phyloP scores from a whole-genome alignment of 1,284 basidiomycete species.

The Moesziomyces sp. region DNA sequence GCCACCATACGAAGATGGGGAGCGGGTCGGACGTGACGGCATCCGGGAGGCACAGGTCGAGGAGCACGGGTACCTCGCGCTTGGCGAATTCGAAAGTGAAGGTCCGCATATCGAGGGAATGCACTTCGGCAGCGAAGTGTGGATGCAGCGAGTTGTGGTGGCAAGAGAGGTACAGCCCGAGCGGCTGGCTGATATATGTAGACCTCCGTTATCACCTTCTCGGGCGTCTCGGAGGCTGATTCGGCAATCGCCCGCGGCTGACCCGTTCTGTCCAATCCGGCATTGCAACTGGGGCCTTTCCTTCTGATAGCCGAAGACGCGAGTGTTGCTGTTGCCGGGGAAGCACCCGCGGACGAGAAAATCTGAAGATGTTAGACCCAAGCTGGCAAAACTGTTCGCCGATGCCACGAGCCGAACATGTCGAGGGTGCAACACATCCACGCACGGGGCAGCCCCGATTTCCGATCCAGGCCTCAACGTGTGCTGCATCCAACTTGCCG shows the following conservation, averaged over 20 bases:
- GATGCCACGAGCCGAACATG: too few species aligned
- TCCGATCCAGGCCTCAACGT: slow-evolving; percentile 2
- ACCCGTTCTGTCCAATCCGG: neutral
- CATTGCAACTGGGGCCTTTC: too few species aligned
- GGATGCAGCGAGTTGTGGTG: neutral
- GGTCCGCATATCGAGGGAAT: slow-evolving; percentile 21
- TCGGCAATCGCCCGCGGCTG: neutral
- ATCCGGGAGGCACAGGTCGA: slow-evolving; percentile 47
- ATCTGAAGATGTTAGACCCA: neutral
- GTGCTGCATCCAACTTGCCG: neutral
- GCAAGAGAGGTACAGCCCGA: slow-evolving; percentile 1
- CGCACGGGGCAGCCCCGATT: slow-evolving; percentile 2
- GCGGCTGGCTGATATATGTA: too few species aligned
- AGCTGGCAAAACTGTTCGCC: neutral
- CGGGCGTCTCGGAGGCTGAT: neutral
- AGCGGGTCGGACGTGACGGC: slow-evolving; percentile 17
- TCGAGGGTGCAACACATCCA: neutral
- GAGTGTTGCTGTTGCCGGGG: too few species aligned
- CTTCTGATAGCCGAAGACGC: neutral
- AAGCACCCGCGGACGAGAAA: neutral
- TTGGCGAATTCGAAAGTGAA: slow-evolving; percentile 38
- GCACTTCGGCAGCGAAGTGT: neutral
- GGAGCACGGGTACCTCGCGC: slow-evolving; percentile 30
- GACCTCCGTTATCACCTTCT: neutral
- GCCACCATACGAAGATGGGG: slow-evolving; percentile 49